Percentiles rank a stretch among this genome's conserved stretches.
Conservation (phyloP, 2,329 filamentous ascomycete genomes). For the Plectosphaerella plurivora region DNA sequence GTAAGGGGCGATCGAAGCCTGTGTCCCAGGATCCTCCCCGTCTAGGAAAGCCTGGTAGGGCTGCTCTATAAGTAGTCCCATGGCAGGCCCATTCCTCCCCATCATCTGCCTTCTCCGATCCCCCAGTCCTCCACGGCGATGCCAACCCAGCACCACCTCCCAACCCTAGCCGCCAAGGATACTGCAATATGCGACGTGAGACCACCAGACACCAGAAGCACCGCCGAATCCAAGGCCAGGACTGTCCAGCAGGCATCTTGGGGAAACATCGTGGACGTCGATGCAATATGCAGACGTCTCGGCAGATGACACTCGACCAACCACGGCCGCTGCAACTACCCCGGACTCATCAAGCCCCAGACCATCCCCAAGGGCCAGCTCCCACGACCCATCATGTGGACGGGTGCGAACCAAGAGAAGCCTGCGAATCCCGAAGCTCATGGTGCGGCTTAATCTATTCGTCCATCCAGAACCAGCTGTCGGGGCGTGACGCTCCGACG, state of each 20-base stretch:
- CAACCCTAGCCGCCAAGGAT: too few relatives aligned
- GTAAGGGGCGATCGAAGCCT: not conserved
- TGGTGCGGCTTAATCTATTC: slow-evolving; percentile 1
- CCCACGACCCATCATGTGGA: not conserved
- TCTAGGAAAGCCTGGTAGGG: too few relatives aligned
- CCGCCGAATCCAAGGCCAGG: too few relatives aligned
- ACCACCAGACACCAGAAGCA: too few relatives aligned
- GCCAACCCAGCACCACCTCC: too few relatives aligned
- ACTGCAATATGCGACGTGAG: too few relatives aligned
- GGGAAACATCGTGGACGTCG: not conserved
- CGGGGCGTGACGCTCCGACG: not conserved
- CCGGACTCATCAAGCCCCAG: not conserved
- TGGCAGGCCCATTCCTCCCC: too few relatives aligned
- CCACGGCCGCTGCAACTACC: not conserved
- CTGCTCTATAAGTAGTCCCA: too few relatives aligned
- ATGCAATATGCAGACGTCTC: not conserved
- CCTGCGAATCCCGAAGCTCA: not conserved
- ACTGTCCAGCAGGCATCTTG: too few relatives aligned
- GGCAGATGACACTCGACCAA: not conserved
- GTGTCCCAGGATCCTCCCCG: not conserved
- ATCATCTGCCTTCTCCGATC: too few relatives aligned
- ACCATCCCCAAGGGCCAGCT: not conserved
- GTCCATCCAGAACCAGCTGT: slow-evolving; percentile 1
- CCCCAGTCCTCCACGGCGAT: too few relatives aligned
- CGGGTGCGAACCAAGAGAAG: not conserved